Evolutionary conservation across 495 filamentous ascomycete species (phyloP).

Genomic region (Choiromyces venosus): DNA sequence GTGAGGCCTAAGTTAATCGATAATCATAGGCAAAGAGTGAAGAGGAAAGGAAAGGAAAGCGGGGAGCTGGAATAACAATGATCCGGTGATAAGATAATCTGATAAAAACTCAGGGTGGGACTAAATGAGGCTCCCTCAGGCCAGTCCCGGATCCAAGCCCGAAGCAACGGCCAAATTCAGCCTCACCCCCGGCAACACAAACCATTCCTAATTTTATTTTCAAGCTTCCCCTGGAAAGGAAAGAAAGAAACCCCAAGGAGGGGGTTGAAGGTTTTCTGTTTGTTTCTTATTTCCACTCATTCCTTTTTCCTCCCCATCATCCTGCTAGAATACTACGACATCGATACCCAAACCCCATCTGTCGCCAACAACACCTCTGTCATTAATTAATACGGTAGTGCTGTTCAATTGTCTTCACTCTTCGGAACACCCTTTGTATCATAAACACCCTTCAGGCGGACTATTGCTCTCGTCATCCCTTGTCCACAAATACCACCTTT

Average conservation of each 20-base stretch:
- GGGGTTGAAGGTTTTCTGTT: background rate
- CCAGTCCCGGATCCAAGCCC: background rate
- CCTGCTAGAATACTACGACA: background rate
- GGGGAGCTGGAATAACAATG: background rate
- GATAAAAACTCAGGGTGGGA: background rate
- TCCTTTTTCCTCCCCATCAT: constrained; percentile 3
- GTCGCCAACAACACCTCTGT: background rate
- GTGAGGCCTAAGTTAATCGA: background rate
- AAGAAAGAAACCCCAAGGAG: background rate
- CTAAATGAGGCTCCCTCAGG: constrained; percentile 10
- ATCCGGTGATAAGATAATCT: constrained; percentile 11
- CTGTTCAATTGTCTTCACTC: background rate
- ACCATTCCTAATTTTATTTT: background rate
- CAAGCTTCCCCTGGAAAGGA: background rate
- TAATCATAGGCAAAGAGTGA: background rate
- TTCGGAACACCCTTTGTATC: background rate
- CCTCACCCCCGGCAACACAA: constrained; percentile 6
- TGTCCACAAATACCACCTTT: background rate
- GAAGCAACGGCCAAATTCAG: constrained; percentile 14
- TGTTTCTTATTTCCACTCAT: background rate
- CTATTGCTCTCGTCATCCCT: background rate
- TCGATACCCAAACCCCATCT: background rate
- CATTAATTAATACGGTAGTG: background rate
- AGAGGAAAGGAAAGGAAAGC: background rate
- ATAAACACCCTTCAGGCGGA: background rate